phyloP scores from a whole-genome alignment of 192 early-diverging fungal genomes.

The Coemansia sp. region DNA sequence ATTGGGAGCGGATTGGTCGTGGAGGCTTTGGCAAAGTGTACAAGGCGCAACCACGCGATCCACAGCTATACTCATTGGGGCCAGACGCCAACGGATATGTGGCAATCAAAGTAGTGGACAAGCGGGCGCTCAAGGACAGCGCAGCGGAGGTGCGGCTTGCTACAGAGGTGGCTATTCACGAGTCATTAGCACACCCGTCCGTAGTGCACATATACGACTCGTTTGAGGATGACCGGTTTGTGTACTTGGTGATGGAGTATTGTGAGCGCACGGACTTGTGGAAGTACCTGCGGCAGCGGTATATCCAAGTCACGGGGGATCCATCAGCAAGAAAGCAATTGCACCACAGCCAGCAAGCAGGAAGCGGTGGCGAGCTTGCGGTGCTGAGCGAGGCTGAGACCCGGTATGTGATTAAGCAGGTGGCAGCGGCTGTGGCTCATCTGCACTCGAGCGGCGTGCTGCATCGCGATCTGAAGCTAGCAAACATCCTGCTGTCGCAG shows the following conservation, averaged over 20 bases:
- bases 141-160: slow-evolving; percentile 56
- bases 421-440: slow-evolving; percentile 62
- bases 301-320: background rate
- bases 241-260: slow-evolving; percentile 75
- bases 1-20: slow-evolving; percentile 45
- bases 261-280: slow-evolving; percentile 56
- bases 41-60: slow-evolving; percentile 19
- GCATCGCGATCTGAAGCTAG: slow-evolving; percentile 76
- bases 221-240: slow-evolving; percentile 67
- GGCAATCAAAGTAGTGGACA: slow-evolving; percentile 47
- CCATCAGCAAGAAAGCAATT: background rate
- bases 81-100: slow-evolving; percentile 10
- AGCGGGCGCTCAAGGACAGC: slow-evolving; percentile 27
- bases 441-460: slow-evolving; percentile 66
- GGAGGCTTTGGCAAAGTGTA: slow-evolving; percentile 54
- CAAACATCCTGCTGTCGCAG: slow-evolving; percentile 66
- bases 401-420: slow-evolving; percentile 56
- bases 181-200: slow-evolving; percentile 57
- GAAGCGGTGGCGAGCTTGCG: slow-evolving; percentile 11
- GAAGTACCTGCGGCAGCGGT: slow-evolving; percentile 38
- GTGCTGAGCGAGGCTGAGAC: slow-evolving; percentile 62
- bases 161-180: slow-evolving; percentile 69
- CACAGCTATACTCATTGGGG: background rate
- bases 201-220: slow-evolving; percentile 64
- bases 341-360: background rate